Conservation (phyloP, 441 rosid species). For the Jatropha podagrica region DNA sequence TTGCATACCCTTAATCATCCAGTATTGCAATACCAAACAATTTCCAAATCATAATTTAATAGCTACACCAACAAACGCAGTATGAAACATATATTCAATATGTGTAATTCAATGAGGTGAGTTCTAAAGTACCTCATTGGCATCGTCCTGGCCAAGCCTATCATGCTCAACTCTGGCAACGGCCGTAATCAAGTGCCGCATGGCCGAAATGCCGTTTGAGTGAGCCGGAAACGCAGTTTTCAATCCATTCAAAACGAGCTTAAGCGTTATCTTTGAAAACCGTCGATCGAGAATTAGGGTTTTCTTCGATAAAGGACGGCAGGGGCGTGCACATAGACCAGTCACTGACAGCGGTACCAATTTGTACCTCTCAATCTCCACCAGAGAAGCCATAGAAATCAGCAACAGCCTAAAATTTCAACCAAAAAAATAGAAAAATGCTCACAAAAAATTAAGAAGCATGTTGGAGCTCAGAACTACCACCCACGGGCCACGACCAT, state of each 20-base stretch:
- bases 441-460: neutral
- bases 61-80: neutral
- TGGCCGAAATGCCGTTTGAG: slow-evolving; percentile 23
- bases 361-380: slow-evolving; percentile 40
- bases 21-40: neutral
- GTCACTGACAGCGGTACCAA: slow-evolving; percentile 40
- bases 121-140: slow-evolving; percentile 36
- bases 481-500: neutral
- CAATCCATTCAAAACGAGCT: slow-evolving; percentile 33
- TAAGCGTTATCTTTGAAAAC: slow-evolving; percentile 29
- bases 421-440: neutral
- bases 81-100: neutral
- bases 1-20: neutral
- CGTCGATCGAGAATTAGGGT: slow-evolving; percentile 37
- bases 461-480: neutral
- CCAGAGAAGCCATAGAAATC: slow-evolving; percentile 49
- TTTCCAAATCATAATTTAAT: neutral
- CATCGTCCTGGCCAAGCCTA: slow-evolving; percentile 40
- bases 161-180: slow-evolving; percentile 49
- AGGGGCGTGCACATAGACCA: slow-evolving; percentile 43
- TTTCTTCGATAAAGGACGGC: slow-evolving; percentile 40
- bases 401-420: neutral
- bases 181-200: slow-evolving; percentile 47
- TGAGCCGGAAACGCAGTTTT: slow-evolving; percentile 30
- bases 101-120: neutral